Evolutionary conservation across 164 flowering plant genomes (phyloP), one percentile per base, ranked within the genome.

Genomic region (Stephania yunnanensis): DNA sequence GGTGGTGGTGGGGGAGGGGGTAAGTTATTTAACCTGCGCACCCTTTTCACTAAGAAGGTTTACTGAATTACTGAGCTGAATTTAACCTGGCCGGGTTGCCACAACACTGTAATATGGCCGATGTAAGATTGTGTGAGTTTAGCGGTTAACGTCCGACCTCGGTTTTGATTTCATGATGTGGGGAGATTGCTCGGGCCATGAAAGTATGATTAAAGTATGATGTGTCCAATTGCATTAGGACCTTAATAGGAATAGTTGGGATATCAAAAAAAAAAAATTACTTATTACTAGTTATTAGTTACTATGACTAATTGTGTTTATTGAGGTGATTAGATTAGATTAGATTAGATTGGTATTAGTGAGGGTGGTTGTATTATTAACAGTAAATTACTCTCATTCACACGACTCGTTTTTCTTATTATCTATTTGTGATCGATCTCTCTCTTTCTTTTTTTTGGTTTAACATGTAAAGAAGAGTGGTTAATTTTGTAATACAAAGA

Each of bases 31-130:
- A 86, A 80, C 79, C 73, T 94, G 15, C 85, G 89, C 52, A 85
- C 84, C 75, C 80, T 94, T 0, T 94, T 92, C 79, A 80, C 92
- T 67, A 94, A 89, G 86, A 92, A 90, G 81, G 92, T 92, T 68
- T 82, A 87, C 83, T 93, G 1, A 80, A 70, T 22, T 25, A 71
- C 31, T 36, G 42, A 36, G 42, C 42, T 36, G 42, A 36, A 36
- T 36, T 25, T 25, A 25, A 25, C 25, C 25, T 0, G 0, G 0
- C 25, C 25, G 25, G 25, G 25, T 25, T 25, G 25, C 25, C 25
- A 25, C 0, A 25, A 25, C 25, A 25, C 25, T 25, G 25, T 25
- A 25, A 25, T 25, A 25, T 25, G 25, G 25, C 25, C 0, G 0
- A 25, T 25, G 25, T 25, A 0, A 25, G 25, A 0, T 25, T 0